Base-by-base conservation (phyloP, 169 alveolate genomes). In the Eimeria necatrix region DNA sequence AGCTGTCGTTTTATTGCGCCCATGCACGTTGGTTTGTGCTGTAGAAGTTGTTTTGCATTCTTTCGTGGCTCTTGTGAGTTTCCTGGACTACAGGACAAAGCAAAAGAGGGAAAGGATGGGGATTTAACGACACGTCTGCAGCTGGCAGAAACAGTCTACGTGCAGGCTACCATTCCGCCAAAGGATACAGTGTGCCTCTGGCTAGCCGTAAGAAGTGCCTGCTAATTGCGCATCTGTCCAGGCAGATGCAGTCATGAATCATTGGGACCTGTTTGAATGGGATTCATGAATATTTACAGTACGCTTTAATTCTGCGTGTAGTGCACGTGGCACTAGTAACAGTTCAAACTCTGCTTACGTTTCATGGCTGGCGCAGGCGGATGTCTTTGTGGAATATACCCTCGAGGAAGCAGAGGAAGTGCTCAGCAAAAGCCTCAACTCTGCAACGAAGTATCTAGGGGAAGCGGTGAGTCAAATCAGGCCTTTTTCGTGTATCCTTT, bases 321-420 rank as follows among this genome's bases (percentile, higher is more conserved):
- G 41, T 32, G 41, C 41, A 2, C 2, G 41, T 32, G 41, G 2
- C 41, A 32, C 2, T 32, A 32, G 41, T 32, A 32, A 32, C 41
- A 32, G 41, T 32, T 32, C 41, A 32, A 32, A 32, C 41, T 32
- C 41, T 32, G 41, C 41, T 32, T 32, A 32, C 41, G 41, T 32
- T 32, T 32, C 41, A 32, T 85, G 78, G 32, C 84, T 81, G 60
- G 94, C 71, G 46, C 86, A 98, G 99, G 98, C 99, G 56, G 98
- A 97, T 88, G 97, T 98, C 10, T 89, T 98, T 97, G 98, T 98
- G 60, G 99, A 98, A 94, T 98, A 97, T 88, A 96, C 98, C 22
- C 86, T 98, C 71, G 97, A 97, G 49, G 99, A 98, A 73, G 99
- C 99, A 56, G 93, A 91, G n/a, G 97, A 96, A 32, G 96, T 98